Evolutionary conservation across 1,139 yeast species (phyloP).

Genomic region (Pichiaceae sp.): DNA sequence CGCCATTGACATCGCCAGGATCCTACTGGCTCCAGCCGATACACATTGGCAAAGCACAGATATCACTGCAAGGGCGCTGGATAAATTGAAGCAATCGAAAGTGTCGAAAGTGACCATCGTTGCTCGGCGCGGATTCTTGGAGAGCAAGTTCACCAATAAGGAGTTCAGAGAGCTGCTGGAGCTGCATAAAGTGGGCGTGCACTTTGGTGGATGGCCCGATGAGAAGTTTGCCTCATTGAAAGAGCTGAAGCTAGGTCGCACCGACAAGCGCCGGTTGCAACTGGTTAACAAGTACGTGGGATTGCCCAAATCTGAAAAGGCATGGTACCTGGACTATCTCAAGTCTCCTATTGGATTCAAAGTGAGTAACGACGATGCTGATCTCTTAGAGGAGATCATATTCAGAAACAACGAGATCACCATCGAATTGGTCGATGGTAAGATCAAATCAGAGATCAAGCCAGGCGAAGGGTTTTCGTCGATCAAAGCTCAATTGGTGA

Average conservation of each 20-base stretch:
- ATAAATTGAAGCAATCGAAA: conserved; percentile 38
- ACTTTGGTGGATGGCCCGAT: conserved; percentile 45
- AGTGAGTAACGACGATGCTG: conserved; percentile 26
- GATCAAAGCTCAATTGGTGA: conserved; percentile 56
- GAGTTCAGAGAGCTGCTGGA: conserved; percentile 82
- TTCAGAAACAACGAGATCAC: conserved; percentile 40
- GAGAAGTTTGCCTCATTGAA: conserved; percentile 33
- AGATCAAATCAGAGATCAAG: conserved; percentile 24
- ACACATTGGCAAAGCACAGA: conserved; percentile 65
- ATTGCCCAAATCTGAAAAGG: conserved; percentile 19
- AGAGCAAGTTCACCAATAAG: conserved; percentile 87
- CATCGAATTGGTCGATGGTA: conserved; percentile 22
- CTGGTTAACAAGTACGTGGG: conserved; percentile 46
- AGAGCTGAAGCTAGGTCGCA: conserved; percentile 42
- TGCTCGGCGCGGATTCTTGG: conserved; percentile 77
- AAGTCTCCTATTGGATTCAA: conserved; percentile 55
- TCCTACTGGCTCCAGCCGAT: conserved; percentile 50
- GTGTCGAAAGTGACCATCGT: conserved; percentile 63
- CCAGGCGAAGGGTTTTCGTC: conserved; percentile 33
- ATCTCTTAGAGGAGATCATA: conserved; percentile 36
- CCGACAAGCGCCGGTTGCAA: conserved; percentile 59
- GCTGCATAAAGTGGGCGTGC: conserved; percentile 41
- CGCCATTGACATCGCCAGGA: conserved; percentile 86
- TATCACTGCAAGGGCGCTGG: conserved; percentile 56
- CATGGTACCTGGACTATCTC: conserved; percentile 67